Percentiles rank a stretch among this genome's conserved stretches.
Conservation (phyloP, 2,329 filamentous ascomycete genomes). For the Zymoseptoria brevis region DNA sequence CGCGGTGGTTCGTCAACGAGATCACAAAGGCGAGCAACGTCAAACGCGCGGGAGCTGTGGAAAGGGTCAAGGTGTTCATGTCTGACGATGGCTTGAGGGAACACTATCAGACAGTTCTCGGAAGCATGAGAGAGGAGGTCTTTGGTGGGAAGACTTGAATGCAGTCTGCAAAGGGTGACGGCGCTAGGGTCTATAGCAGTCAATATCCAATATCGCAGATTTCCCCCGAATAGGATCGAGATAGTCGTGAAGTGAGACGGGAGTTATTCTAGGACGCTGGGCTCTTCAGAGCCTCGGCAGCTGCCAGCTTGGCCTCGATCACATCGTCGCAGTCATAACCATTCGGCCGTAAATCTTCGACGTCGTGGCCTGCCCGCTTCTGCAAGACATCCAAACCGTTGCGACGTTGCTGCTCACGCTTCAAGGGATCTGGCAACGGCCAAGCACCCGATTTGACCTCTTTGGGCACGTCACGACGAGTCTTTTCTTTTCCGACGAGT, state of each 20-base stretch:
- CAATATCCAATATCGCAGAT: background rate
- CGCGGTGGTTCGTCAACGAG: conserved; percentile 84
- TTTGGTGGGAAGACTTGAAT: conserved; percentile 7
- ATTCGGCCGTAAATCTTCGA: conserved; percentile 24
- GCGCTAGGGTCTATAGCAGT: background rate
- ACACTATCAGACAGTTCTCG: conserved; percentile 48
- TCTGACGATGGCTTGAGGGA: conserved; percentile 25
- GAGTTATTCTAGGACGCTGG: background rate
- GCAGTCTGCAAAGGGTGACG: background rate
- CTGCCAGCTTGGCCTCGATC: conserved; percentile 20
- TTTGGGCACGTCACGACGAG: conserved; percentile 37
- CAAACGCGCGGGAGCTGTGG: conserved; percentile 39
- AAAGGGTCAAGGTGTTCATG: conserved; percentile 28
- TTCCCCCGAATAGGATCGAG: background rate
- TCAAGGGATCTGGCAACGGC: conserved; percentile 25
- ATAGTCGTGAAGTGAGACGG: background rate
- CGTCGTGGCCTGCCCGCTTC: conserved; percentile 18
- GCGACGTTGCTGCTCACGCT: conserved; percentile 24
- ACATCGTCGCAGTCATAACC: conserved; percentile 25
- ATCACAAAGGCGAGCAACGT: conserved; percentile 55
- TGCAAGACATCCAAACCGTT: conserved; percentile 27
- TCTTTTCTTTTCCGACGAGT: conserved; percentile 62
- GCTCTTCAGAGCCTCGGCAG: background rate
- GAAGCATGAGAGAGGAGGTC: conserved; percentile 56
- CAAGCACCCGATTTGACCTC: conserved; percentile 13